Base-by-base conservation (phyloP, 768 basidiomycete species). In the Podaxis pistillaris region DNA sequence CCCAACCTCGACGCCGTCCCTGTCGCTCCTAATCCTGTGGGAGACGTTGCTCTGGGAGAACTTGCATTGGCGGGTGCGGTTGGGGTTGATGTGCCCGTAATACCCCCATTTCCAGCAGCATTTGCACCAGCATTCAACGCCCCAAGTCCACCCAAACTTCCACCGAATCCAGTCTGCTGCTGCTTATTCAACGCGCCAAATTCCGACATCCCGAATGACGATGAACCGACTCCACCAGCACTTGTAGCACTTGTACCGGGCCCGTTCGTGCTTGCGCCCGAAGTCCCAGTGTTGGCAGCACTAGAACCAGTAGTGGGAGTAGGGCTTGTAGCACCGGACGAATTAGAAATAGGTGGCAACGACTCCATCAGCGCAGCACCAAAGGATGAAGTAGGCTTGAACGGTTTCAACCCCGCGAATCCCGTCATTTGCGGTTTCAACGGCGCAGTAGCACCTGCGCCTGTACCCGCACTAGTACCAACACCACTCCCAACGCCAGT, bases 331-430 rank as follows among this genome's bases (percentile, higher is more conserved):
- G 73, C 71, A 4, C 30, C 54, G 9, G 88, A 85, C 38, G 88
- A 85, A 37, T 83, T 86, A 11, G 89, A 84, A 59, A 93, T 86
- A 4, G 92, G 79, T 2, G 94, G 94, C 40, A 94, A 74, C 2
- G 85, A 83, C 56, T 89, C 89, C 63, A 94, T 68, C 44, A 94
- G 71, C 15, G 86, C 84, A 37, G 89, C 86, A 33, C 93, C 93
- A 70, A 94, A 94, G 46, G 84, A 87, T 1, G 88, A 90, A 2
- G 87, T 82, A 2, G 93, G 93, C 69, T 93, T 92, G 80, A 94
- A 94, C 5, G 90, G 84, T 70, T 89, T 92, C 66, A 93, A 71
- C 4, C 87, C 88, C 26, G 81, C 77, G 44, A 83, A 80, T 3
- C 84, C 84, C 17, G 83, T 84, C 28, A 77, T 65, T 57, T 85